phyloP scores from a whole-genome alignment of 2,329 filamentous ascomycete species.

The Scedosporium dehoogii region DNA sequence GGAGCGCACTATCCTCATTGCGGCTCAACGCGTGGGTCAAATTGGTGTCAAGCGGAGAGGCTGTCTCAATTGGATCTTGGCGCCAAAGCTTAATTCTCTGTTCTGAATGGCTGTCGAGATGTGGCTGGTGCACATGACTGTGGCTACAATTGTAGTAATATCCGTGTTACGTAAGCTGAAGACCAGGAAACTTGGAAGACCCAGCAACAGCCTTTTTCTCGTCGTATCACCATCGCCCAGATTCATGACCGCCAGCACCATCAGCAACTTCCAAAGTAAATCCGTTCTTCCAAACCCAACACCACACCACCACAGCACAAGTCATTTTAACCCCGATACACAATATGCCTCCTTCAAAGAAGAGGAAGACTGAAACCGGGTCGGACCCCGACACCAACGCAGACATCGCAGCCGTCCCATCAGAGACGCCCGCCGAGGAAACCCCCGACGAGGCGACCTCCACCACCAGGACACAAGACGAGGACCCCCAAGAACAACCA shows the following conservation, averaged over 20 bases:
- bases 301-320: not conserved
- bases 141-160: not conserved
- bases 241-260: not conserved
- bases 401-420: constrained; percentile 10
- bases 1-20: not conserved
- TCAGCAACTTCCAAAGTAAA: not conserved
- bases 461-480: not conserved
- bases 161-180: not conserved
- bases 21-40: not conserved
- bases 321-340: no score
- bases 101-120: not conserved
- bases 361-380: constrained; percentile 1
- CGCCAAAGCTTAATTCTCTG: not conserved
- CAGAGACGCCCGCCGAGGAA: not conserved
- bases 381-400: not conserved
- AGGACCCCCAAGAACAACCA: not conserved
- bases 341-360: constrained; percentile 3
- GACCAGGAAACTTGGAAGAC: no score
- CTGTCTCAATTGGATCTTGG: not conserved
- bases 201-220: not conserved
- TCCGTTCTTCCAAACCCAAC: not conserved
- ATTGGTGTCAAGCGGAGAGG: not conserved
- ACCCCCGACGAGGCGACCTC: constrained; percentile 3
- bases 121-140: not conserved
- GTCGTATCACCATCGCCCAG: not conserved